phyloP scores from a whole-genome alignment of 371 early-diverging fungal genomes.

The Lichtheimia corymbifera region DNA sequence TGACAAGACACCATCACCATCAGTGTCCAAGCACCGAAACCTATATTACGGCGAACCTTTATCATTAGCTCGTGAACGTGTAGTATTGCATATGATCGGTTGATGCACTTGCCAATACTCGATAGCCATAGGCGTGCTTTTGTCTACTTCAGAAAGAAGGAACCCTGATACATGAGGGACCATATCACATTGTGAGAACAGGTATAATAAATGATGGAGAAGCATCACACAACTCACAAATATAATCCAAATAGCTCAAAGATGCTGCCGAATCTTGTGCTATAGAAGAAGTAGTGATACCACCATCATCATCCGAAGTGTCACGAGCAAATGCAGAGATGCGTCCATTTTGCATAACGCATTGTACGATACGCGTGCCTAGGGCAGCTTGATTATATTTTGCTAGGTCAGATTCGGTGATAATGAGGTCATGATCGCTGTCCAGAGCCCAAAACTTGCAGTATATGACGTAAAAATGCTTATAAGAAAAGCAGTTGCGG shows the following conservation, averaged over 20 bases:
- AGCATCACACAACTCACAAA: slow-evolving; percentile 33
- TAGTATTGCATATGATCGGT: background rate
- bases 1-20: slow-evolving; percentile 85
- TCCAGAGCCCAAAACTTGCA: slow-evolving; percentile 95
- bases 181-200: no score
- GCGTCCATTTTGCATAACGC: slow-evolving; percentile 57
- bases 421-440: slow-evolving; percentile 70
- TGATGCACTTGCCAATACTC: slow-evolving; percentile 82
- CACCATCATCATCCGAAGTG: slow-evolving; percentile 1
- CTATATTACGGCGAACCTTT: slow-evolving; percentile 13
- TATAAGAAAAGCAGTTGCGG: slow-evolving; percentile 85
- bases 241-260: slow-evolving; percentile 60
- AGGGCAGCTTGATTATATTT: slow-evolving; percentile 68
- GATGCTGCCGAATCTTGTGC: no score
- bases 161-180: slow-evolving; percentile 58
- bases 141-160: slow-evolving; percentile 86
- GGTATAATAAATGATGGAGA: no score
- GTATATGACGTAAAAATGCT: slow-evolving; percentile 95
- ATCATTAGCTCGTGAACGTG: background rate
- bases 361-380: slow-evolving; percentile 56
- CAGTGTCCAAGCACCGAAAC: slow-evolving; percentile 89
- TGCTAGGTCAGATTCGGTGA: slow-evolving; percentile 63
- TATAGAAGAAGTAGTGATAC: background rate
- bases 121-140: slow-evolving; percentile 70
- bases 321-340: slow-evolving; percentile 34